These are phyloP conservation scores for Dioscorea alata DNA, from an alignment of 106 monocot species.

Conservation along the genomic window DNA sequence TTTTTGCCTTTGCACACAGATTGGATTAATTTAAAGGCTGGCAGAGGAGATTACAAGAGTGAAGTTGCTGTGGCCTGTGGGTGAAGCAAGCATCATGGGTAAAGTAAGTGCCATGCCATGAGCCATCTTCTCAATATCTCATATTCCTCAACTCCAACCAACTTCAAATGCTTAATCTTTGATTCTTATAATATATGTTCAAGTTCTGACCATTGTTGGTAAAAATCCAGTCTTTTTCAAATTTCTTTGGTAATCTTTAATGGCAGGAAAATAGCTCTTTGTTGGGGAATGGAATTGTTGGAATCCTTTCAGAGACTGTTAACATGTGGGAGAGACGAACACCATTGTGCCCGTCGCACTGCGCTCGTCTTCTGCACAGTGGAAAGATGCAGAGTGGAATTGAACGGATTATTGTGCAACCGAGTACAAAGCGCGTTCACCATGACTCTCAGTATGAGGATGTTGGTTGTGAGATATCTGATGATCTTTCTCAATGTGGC, in stretches of 20 bases:
- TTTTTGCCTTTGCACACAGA: too few relatives aligned
- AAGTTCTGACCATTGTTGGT: neutral
- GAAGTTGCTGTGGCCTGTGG: too few relatives aligned
- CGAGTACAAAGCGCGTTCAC: conserved; percentile 75
- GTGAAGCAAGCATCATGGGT: too few relatives aligned
- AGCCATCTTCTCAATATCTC: neutral
- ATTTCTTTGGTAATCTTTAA: neutral
- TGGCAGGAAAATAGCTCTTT: conserved; percentile 6
- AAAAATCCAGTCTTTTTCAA: neutral
- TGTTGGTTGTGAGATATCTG: conserved; percentile 87
- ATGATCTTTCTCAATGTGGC: conserved; percentile 88
- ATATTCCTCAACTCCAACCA: neutral
- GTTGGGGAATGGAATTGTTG: conserved; percentile 87
- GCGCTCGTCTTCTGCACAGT: conserved; percentile 76
- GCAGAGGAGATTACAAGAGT: too few relatives aligned
- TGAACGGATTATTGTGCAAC: conserved; percentile 72
- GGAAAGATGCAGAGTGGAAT: conserved; percentile 49
- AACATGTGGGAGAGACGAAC: conserved; percentile 93
- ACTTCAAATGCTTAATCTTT: neutral
- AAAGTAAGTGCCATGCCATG: neutral
- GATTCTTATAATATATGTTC: neutral
- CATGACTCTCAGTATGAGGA: conserved; percentile 84
- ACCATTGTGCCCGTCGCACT: conserved; percentile 82
- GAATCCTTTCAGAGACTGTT: conserved; percentile 68
- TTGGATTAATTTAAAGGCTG: too few relatives aligned